Evolutionary conservation across 2,329 filamentous ascomycete species (phyloP).

Genomic region (Aspergillus sp.): DNA sequence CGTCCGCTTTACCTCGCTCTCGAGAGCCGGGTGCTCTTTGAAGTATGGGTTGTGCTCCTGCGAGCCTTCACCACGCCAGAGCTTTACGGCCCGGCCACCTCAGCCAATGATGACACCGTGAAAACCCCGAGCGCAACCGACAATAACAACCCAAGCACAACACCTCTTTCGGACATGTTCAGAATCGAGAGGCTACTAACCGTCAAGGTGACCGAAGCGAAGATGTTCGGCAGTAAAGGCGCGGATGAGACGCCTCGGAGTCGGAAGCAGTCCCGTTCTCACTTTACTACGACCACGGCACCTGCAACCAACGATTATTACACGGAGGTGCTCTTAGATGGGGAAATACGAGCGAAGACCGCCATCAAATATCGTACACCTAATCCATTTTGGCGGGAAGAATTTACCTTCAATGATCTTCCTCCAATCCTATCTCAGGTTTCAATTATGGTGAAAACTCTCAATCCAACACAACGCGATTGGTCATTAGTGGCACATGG

Average conservation of each 20-base stretch:
- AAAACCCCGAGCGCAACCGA: constrained; percentile 27
- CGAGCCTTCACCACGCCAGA: constrained; percentile 91
- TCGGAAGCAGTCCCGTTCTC: constrained; percentile 34
- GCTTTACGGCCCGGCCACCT: constrained; percentile 68
- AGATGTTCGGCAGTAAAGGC: constrained; percentile 45
- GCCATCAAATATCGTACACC: constrained; percentile 47
- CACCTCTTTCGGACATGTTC: constrained; percentile 59
- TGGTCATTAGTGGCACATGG: constrained; percentile 50
- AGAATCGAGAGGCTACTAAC: constrained; percentile 63
- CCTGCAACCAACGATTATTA: constrained; percentile 45
- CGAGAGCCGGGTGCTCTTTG: constrained; percentile 85
- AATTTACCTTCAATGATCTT: constrained; percentile 48
- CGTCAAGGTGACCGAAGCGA: constrained; percentile 62
- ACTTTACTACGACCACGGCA: constrained; percentile 26
- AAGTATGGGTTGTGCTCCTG: constrained; percentile 93
- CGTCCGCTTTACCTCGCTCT: constrained; percentile 87
- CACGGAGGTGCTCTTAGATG: constrained; percentile 49
- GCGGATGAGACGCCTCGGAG: constrained; percentile 32
- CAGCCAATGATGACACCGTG: constrained; percentile 44
- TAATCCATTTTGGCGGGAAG: constrained; percentile 51
- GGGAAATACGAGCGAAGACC: constrained; percentile 50
- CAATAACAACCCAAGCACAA: constrained; percentile 26
- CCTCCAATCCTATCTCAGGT: constrained; percentile 49
- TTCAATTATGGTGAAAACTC: constrained; percentile 47
- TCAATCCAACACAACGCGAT: constrained; percentile 49